A percentile compares a stretch with the other conserved stretches of the same genome.
Evolutionary conservation across 2,329 filamentous ascomycete genomes (phyloP).

Genomic region (Colletotrichum theobromicola): DNA sequence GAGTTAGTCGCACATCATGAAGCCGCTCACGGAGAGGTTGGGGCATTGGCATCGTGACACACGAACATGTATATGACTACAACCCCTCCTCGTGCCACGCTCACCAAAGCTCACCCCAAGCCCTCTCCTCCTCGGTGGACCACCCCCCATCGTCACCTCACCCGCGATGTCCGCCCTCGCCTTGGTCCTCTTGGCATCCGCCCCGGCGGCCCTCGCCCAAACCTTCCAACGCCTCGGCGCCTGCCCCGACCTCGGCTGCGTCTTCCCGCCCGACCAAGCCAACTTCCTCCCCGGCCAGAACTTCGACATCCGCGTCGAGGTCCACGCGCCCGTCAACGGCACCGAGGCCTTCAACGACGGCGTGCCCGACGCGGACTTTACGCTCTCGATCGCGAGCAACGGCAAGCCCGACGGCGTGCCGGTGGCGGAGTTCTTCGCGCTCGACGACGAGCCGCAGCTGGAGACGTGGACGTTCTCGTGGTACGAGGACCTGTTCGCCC

Average conservation of each 20-base stretch:
- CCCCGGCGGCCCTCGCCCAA: slow-evolving; percentile 53
- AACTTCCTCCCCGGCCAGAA: slow-evolving; percentile 85
- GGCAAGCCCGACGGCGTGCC: slow-evolving; percentile 52
- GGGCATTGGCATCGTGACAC: neutral
- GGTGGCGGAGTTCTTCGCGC: slow-evolving; percentile 70
- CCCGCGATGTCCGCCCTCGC: slow-evolving; percentile 37
- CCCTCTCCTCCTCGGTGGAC: neutral
- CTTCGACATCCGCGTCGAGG: slow-evolving; percentile 83
- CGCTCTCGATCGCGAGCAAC: slow-evolving; percentile 73
- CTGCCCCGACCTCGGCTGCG: slow-evolving; percentile 64
- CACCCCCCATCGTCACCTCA: neutral
- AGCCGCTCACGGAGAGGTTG: neutral
- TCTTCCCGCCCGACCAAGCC: slow-evolving; percentile 68
- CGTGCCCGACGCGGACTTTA: slow-evolving; percentile 76
- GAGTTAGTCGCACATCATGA: neutral
- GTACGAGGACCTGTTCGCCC: slow-evolving; percentile 83
- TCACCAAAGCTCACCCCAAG: neutral
- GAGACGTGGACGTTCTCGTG: slow-evolving; percentile 84
- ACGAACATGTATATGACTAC: neutral
- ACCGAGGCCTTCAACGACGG: slow-evolving; percentile 74
- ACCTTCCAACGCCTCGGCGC: slow-evolving; percentile 65
- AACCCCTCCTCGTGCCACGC: neutral
- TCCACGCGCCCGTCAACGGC: slow-evolving; percentile 82
- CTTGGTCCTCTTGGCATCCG: slow-evolving; percentile 35
- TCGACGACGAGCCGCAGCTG: slow-evolving; percentile 77